Percentiles rank a stretch among this genome's conserved stretches.
These are phyloP conservation scores for Cercospora sojina DNA, from an alignment of 2,329 filamentous ascomycete species.

Conservation along the genomic window DNA sequence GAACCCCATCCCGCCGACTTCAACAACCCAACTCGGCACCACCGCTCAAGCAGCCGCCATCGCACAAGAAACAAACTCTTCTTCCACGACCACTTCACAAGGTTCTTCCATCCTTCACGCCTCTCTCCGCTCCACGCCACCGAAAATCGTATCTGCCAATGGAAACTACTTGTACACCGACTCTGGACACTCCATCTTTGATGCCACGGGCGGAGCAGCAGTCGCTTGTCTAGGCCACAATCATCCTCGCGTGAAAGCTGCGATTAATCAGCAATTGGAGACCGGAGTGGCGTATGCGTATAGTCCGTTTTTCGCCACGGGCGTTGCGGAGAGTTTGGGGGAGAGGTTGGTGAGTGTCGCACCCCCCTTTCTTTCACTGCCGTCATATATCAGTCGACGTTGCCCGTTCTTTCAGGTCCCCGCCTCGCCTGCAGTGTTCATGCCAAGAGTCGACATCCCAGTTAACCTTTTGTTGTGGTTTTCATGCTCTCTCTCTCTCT, in stretches of 20 bases:
- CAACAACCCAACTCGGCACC: constrained; percentile 12
- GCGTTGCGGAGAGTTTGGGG: constrained; percentile 51
- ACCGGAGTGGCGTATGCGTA: constrained; percentile 56
- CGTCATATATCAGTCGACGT: too few species aligned
- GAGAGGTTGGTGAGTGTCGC: not conserved
- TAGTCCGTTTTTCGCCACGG: constrained; percentile 56
- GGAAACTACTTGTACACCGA: constrained; percentile 53
- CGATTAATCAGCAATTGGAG: constrained; percentile 59
- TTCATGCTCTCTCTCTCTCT: too few species aligned
- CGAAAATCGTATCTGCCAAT: constrained; percentile 47
- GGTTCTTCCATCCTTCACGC: constrained; percentile 49
- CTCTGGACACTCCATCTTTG: constrained; percentile 59
- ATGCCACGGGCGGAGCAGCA: constrained; percentile 69
- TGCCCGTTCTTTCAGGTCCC: too few species aligned
- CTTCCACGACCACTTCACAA: too few species aligned
- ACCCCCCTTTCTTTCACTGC: too few species aligned
- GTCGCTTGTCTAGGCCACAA: constrained; percentile 67
- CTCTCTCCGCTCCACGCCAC: constrained; percentile 46
- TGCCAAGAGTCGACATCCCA: too few species aligned
- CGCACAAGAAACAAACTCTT: not conserved
- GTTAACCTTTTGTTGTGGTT: too few species aligned
- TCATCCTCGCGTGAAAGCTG: constrained; percentile 51
- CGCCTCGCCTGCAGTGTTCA: too few species aligned
- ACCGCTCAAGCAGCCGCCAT: constrained; percentile 17
- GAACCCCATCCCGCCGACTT: not conserved